Conservation (phyloP, 345 rosid genomes). For the Euphorbia pulcherrima region DNA sequence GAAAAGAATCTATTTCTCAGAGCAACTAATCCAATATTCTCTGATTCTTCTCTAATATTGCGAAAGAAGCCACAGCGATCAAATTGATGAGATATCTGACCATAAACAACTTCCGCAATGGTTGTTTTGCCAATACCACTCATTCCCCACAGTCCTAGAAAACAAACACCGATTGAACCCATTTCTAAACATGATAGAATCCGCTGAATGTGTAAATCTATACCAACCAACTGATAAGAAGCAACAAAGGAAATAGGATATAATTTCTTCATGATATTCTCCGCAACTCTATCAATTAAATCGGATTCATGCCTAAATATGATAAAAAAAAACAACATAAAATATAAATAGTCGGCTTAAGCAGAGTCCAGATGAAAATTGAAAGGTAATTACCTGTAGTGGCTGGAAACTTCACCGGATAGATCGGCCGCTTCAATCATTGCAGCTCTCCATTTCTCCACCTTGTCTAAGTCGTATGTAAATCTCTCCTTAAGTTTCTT, state of each 20-base stretch:
- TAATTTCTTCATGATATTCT: too few relatives aligned
- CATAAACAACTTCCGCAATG: too few relatives aligned
- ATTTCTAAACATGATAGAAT: too few relatives aligned
- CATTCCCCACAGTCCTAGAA: too few relatives aligned
- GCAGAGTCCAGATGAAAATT: neutral
- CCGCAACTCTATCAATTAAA: constrained; percentile 14
- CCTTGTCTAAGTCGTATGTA: neutral
- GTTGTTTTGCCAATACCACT: too few relatives aligned
- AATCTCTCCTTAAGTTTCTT: neutral
- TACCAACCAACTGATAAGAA: constrained; percentile 4
- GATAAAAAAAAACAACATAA: neutral
- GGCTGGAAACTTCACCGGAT: neutral
- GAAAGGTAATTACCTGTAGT: neutral
- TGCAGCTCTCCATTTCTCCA: neutral
- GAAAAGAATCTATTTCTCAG: constrained; percentile 1
- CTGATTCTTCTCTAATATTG: constrained; percentile 15
- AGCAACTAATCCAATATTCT: constrained; percentile 1
- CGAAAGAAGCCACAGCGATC: too few relatives aligned
- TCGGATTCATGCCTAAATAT: constrained; percentile 8
- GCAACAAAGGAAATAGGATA: neutral
- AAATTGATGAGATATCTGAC: too few relatives aligned
- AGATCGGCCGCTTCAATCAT: neutral
- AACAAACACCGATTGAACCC: too few relatives aligned
- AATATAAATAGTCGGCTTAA: neutral
- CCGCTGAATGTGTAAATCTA: constrained; percentile 5